Evolutionary conservation across 352 stramenopile species (phyloP), one percentile per base, ranked within the genome.

Genomic region (Globisporangium carolinianum): DNA sequence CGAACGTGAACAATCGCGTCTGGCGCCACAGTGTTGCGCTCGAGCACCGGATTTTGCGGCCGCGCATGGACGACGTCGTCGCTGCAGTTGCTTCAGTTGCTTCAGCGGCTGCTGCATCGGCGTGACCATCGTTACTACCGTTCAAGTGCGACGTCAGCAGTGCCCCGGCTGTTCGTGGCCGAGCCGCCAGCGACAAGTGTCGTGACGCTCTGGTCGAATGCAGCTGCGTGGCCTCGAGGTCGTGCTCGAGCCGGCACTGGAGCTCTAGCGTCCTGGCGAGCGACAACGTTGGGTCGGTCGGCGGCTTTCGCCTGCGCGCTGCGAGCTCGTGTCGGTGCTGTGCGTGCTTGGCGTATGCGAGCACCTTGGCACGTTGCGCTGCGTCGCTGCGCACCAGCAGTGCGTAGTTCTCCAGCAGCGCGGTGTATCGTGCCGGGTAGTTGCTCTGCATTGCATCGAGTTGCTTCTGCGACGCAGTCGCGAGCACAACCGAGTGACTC

Each of bases 401-500:
- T 17, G 82, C 76, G 36, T 74, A 85, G 11, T 60, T 57, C 6
- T 83, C 68, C 52, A 72, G 49, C 0, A 86, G 52, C 39, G 72
- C 57, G 0, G 67, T 66, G 37, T 86, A 88, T 50, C 71, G 66
- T 11, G 55, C 51, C 24, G 78, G 75, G 24, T 88, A 72, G 11
- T 64, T 76, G 12, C 59, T 53, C 41, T 89, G 72, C 11, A 87
- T 50, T 1, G 58, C 62, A 17, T 87, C 76, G 1, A 87, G 36
- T 35, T 83, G 66, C 17, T 63, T 62, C 32, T 75, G 71, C 0
- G 75, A 65, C 12, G 65, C 57, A 11, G 65, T 73, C 1, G 69
- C 71, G 6, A 89, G 63, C 47, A 83, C 62, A 14, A 81, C 67
- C n/a, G 76, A 86, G 63, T 89, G 79, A 17, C 51, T 54, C 10